phyloP scores from a whole-genome alignment of 2,329 filamentous ascomycete genomes.

The Pestalotiopsis sp. region DNA sequence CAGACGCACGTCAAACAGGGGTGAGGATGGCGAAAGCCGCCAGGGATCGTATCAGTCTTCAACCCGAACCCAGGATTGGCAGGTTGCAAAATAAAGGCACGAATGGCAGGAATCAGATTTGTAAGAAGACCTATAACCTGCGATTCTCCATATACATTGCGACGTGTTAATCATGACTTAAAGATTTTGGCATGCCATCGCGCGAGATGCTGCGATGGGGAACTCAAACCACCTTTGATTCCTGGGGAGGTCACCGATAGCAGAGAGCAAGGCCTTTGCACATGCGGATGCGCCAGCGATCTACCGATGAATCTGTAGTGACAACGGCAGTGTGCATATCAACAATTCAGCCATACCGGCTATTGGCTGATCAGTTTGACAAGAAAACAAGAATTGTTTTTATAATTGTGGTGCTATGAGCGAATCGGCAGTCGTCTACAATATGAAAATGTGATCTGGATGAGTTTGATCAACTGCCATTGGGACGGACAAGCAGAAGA shows the following conservation, averaged over 20 bases:
- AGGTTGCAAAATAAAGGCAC: neutral
- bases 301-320: neutral
- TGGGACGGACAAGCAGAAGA: neutral
- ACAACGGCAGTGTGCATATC: neutral
- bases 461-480: neutral
- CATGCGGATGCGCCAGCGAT: neutral
- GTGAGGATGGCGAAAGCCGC: slow-evolving; percentile 4
- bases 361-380: neutral
- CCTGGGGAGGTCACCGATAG: neutral
- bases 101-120: neutral
- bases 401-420: neutral
- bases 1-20: slow-evolving; percentile 2
- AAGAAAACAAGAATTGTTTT: neutral
- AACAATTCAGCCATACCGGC: neutral
- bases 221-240: neutral
- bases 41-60: neutral
- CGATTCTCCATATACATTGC: neutral
- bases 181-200: neutral
- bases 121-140: neutral
- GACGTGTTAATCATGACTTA: neutral
- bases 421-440: neutral
- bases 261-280: neutral
- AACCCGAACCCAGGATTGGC: slow-evolving; percentile 5
- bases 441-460: neutral
- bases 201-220: neutral